Base-by-base conservation (phyloP, 257 asterid genomes). In the Lithospermum erythrorhizon region DNA sequence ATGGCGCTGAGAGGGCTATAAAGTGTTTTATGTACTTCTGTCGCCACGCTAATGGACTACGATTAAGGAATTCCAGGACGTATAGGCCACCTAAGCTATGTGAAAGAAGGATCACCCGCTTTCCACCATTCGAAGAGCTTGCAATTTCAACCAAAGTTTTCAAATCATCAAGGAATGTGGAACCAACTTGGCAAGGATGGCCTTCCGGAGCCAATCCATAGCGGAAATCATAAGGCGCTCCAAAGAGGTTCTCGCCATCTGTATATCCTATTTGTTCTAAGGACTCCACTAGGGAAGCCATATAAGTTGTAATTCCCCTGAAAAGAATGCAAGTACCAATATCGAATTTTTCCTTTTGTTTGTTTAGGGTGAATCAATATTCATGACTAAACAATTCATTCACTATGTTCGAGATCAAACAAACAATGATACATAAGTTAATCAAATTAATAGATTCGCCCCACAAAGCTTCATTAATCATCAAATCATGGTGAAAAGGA, bases 211-310 rank as follows among this genome's bases (percentile, higher is more conserved):
- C 96, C 62, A 87, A 72, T 6, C 82, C 96, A 22, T 87, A 87
- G 3, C 95, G 83, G 30, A 91, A 91, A 74, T 91, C 96, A 22
- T 87, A 90, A 0, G 98, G 96, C 4, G 95, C 96, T 16, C 96
- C 96, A 19, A 83, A 85, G 37, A 90, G 79, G 59, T 79, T 85
- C 37, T 67, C 13, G 13, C 94, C 95, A 29, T 66, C 72, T 1
- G 52, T 61, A 5, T 91, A 91, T 41, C 96, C 98, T 57, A 83
- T 18, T 75, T 71, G 57, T 58, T 83, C 87, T 60, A 91, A 65
- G 9, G 84, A 69, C 3, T 54, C 72, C 29, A 82, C 93, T 15
- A 90, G 74, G 21, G 91, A 74, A 59, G 78, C 82, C 98, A 90
- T 90, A 81, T 90, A 90, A 18, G 83, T 59, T 53, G 95, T 82